phyloP scores from a whole-genome alignment of 768 basidiomycete species.

The Mycena chlorophos region DNA sequence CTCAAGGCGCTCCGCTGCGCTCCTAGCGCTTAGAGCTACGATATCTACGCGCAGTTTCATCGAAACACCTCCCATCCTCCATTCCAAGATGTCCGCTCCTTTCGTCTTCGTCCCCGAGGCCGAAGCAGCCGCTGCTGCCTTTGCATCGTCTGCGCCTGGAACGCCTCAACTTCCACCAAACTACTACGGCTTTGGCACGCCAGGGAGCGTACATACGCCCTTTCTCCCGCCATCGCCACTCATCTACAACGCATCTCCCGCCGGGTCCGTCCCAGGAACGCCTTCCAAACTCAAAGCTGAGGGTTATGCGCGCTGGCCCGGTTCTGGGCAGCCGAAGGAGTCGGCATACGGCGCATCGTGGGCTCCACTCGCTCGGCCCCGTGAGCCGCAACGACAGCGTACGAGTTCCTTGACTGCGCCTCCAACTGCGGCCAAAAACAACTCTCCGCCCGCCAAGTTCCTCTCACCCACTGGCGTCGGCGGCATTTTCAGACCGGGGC shows the following conservation, averaged over 20 bases:
- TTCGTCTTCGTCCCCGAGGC: slow-evolving; percentile 18
- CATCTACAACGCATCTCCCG: slow-evolving; percentile 3
- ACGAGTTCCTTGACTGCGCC: slow-evolving; percentile 10
- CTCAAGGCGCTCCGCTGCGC: too few relatives aligned
- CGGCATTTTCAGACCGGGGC: not conserved
- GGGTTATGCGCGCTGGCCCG: too few relatives aligned
- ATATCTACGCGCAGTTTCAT: not conserved
- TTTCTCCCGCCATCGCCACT: slow-evolving; percentile 14
- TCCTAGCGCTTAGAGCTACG: not conserved
- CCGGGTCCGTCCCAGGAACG: too few relatives aligned
- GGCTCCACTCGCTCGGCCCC: slow-evolving; percentile 3
- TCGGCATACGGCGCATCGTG: slow-evolving; percentile 8
- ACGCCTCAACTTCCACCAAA: too few relatives aligned
- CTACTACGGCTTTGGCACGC: too few relatives aligned
- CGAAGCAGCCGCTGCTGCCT: not conserved
- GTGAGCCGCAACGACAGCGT: too few relatives aligned
- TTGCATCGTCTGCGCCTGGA: not conserved
- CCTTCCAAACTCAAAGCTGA: too few relatives aligned
- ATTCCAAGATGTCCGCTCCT: slow-evolving; percentile 15
- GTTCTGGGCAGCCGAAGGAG: slow-evolving; percentile 4
- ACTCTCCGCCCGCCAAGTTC: not conserved
- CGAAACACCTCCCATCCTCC: not conserved
- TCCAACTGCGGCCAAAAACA: not conserved
- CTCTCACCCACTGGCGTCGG: not conserved
- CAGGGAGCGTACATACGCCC: slow-evolving; percentile 4